Evolutionary conservation across 768 basidiomycete genomes (phyloP).

Genomic region (Leccinum broughii): DNA sequence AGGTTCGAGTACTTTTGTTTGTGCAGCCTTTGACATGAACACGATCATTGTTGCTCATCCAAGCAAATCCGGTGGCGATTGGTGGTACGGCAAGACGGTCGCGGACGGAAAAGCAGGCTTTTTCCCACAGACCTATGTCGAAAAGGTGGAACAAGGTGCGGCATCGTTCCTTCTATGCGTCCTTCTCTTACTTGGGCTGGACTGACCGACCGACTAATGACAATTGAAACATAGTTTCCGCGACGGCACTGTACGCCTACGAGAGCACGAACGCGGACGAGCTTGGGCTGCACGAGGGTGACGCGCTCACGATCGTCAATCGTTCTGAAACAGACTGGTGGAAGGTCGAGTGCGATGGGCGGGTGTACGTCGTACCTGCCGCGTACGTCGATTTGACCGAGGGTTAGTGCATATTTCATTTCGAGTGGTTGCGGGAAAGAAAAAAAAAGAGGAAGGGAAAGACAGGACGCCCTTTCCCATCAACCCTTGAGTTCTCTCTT

Average conservation of each 20-base stretch:
- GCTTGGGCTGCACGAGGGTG: constrained; percentile 82
- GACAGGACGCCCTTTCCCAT: constrained; percentile 4
- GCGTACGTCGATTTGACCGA: constrained; percentile 82
- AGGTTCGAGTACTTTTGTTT: neutral
- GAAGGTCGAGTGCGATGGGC: constrained; percentile 87
- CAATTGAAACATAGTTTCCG: constrained; percentile 48
- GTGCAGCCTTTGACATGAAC: constrained; percentile 77
- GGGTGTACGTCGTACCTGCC: constrained; percentile 89
- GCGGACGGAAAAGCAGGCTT: constrained; percentile 73
- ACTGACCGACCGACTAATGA: neutral
- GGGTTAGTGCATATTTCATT: constrained; percentile 62
- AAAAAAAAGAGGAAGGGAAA: constrained; percentile 11
- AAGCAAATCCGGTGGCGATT: constrained; percentile 81
- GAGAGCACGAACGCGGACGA: constrained; percentile 71
- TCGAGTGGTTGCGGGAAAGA: constrained; percentile 4
- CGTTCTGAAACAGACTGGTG: constrained; percentile 88
- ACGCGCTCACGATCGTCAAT: constrained; percentile 78
- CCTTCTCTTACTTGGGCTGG: constrained; percentile 1
- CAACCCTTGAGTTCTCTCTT: constrained; percentile 53
- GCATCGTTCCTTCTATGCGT: neutral
- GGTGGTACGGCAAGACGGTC: constrained; percentile 86
- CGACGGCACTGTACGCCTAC: constrained; percentile 83
- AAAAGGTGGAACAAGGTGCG: constrained; percentile 63
- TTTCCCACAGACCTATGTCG: constrained; percentile 89
- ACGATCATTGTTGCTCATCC: constrained; percentile 77